Percentiles rank a stretch among this genome's conserved stretches.
Evolutionary conservation across 768 basidiomycete genomes (phyloP).

Genomic region (Boletus subcaerulescens): DNA sequence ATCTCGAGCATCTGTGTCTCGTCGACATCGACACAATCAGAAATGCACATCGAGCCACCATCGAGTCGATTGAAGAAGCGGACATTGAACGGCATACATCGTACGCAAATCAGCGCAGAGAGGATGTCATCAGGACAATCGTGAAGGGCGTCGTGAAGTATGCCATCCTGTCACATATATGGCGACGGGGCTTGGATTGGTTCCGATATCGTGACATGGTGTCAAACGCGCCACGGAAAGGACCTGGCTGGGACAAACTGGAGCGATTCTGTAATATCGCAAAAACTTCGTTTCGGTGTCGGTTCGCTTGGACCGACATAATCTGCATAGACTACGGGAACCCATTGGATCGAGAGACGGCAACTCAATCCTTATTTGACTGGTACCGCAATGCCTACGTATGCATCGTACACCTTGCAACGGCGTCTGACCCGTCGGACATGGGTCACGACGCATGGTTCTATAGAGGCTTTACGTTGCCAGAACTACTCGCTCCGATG

Average conservation of each 20-base stretch:
- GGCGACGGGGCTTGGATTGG: neutral
- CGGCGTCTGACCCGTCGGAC: neutral
- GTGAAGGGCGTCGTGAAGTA: slow-evolving; percentile 23
- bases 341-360: neutral
- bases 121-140: slow-evolving; percentile 20
- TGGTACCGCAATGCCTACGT: slow-evolving; percentile 24
- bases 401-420: slow-evolving; percentile 16
- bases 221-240: neutral
- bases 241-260: slow-evolving; percentile 17
- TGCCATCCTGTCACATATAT: slow-evolving; percentile 17
- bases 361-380: slow-evolving; percentile 4
- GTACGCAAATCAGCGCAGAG: slow-evolving; percentile 22
- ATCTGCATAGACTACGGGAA: slow-evolving; percentile 9
- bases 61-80: slow-evolving; percentile 17
- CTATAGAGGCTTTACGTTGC: slow-evolving; percentile 11
- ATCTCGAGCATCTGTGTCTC: slow-evolving; percentile 12
- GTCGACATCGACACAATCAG: slow-evolving; percentile 6
- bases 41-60: neutral
- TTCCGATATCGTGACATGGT: slow-evolving; percentile 7
- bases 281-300: slow-evolving; percentile 11
- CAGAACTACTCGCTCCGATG: slow-evolving; percentile 18
- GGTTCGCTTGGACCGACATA: slow-evolving; percentile 20
- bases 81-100: slow-evolving; percentile 22
- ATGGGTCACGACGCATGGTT: slow-evolving; percentile 17
- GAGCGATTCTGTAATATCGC: slow-evolving; percentile 9